These are phyloP conservation scores for Angophora floribunda DNA, from an alignment of 345 rosid genomes.

Conservation along the genomic window DNA sequence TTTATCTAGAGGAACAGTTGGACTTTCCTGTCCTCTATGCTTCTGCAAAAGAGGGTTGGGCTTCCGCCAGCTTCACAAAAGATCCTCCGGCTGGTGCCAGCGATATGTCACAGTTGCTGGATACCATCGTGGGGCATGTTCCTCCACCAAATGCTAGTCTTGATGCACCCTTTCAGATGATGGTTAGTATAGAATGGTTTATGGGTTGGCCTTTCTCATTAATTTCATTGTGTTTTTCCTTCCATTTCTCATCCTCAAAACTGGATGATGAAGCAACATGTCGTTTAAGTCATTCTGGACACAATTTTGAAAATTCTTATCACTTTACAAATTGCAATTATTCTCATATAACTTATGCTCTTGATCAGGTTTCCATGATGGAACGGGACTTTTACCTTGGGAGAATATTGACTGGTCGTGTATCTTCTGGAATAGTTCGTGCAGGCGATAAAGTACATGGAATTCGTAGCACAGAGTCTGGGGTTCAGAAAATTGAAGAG, in stretches of 20 bases:
- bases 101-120: slow-evolving; percentile 93
- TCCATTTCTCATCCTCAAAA: not conserved
- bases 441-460: slow-evolving; percentile 87
- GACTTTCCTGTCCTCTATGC: slow-evolving; percentile 99
- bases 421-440: slow-evolving; percentile 61
- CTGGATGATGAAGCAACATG: not conserved
- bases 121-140: slow-evolving; percentile 73
- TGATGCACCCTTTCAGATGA: slow-evolving; percentile 87
- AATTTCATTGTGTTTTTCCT: not conserved
- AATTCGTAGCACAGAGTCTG: slow-evolving; percentile 49
- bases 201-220: not conserved
- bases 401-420: slow-evolving; percentile 87
- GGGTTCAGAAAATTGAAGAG: slow-evolving; percentile 83
- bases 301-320: not conserved
- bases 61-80: slow-evolving; percentile 78
- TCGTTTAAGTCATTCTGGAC: not conserved
- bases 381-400: slow-evolving; percentile 89
- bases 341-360: not conserved
- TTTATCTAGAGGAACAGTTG: slow-evolving; percentile 76
- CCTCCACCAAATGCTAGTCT: slow-evolving; percentile 71
- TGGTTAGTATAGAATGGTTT: slow-evolving; percentile 45
- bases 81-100: slow-evolving; percentile 61
- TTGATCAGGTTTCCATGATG: slow-evolving; percentile 93
- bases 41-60: slow-evolving; percentile 99
- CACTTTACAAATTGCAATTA: not conserved